phyloP scores from a whole-genome alignment of 164 flowering plant species.

The Liquidambar formosana region DNA sequence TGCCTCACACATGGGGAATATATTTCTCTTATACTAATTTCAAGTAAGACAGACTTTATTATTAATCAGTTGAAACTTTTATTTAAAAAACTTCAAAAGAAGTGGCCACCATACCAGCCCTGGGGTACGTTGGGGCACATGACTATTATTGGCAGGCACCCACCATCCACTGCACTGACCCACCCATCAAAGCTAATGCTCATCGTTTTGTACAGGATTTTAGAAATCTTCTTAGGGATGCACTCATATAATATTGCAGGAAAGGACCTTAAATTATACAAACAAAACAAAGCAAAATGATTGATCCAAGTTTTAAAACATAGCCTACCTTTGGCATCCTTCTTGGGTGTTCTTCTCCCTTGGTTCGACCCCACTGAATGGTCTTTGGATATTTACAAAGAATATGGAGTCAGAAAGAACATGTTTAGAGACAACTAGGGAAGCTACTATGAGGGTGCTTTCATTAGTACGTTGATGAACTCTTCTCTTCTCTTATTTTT shows the following conservation, averaged over 20 bases:
- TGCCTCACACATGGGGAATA: too few relatives aligned
- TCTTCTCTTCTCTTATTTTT: too few relatives aligned
- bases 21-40: neutral
- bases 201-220: neutral
- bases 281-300: constrained; percentile 1
- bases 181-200: neutral
- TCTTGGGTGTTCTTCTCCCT: neutral
- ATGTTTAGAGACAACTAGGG: too few relatives aligned
- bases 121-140: neutral
- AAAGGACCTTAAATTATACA: neutral
- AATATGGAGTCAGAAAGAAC: too few relatives aligned
- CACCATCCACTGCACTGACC: too few relatives aligned
- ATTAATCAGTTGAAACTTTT: neutral
- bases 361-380: neutral
- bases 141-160: neutral
- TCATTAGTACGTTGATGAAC: too few relatives aligned
- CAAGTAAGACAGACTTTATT: neutral
- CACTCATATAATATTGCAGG: too few relatives aligned
- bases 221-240: neutral
- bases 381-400: neutral
- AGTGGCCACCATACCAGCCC: neutral
- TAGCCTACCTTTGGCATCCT: neutral
- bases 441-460: too few relatives aligned
- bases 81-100: neutral
- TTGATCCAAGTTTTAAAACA: neutral